Evolutionary conservation across 139 green algal genomes (phyloP), one percentile per base, ranked within the genome.

Genomic region (Chlamydomonas schloesseri): DNA sequence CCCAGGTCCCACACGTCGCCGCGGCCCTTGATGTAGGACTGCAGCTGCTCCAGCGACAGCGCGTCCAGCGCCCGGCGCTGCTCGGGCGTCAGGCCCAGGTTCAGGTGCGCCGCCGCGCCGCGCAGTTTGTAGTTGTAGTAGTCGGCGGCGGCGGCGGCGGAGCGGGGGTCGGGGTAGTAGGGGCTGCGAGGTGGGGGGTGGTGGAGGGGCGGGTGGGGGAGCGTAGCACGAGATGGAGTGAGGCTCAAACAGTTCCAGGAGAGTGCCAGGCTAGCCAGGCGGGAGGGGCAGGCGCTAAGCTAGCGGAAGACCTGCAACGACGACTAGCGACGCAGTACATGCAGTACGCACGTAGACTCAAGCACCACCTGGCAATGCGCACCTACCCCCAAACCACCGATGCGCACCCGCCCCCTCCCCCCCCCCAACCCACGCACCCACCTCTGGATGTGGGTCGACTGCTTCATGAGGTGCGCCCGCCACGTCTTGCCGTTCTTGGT

Each of bases 61-160:
- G 36, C 0, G 75, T 82, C 75, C 31, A 82, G 58, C 29, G 60
- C 60, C 0, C 31, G 23, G 0, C 75, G 75, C 75, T 72, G 75
- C 34, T 82, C 75, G 34, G 75, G 29, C 58, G 75, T 72, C 24
- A 82, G 75, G 75, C 75, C 58, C 34, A 82, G 57, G 60, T 82
- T 82, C 13, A 82, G 75, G 23, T 72, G 75, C 11, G 75, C 75
- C 21, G 55, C 34, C 34, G 75, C 57, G 36, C 75, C 58, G 60
- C 75, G 75, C 53, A 82, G 26, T 33, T 82, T 82, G 58, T 82
- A 82, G 28, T 71, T 82, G 75, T 60, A 71, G 60, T 60, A 82
- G 33, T 82, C 75, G 37, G 75, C 75, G 36, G 34, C 75, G 33
- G 34, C 58, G 58, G 75, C 75, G 11, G 75, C 75, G 21, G 23